Evolutionary conservation across 108 stramenopile genomes (phyloP).

Genomic region (Cyclotella baltica): DNA sequence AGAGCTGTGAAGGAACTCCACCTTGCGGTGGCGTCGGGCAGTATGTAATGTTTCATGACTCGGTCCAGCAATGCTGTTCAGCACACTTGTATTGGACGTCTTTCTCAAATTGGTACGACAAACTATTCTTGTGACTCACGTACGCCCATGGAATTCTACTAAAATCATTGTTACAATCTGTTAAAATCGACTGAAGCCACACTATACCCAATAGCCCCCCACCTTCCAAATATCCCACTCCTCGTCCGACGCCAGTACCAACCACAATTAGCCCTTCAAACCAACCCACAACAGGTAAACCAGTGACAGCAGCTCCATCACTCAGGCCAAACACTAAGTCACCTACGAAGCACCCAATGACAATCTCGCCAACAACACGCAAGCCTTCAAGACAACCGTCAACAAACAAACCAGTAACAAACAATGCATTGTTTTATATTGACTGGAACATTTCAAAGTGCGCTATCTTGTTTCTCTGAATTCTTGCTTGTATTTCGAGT

Average conservation of each 20-base stretch:
- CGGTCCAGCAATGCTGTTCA: conserved; percentile 11
- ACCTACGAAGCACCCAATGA: background rate
- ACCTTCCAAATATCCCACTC: background rate
- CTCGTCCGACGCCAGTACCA: background rate
- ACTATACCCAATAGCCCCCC: conserved; percentile 11
- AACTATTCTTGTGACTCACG: background rate
- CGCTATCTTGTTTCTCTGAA: background rate
- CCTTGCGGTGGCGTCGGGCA: conserved; percentile 14
- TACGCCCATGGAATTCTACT: background rate
- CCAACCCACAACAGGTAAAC: conserved; percentile 4
- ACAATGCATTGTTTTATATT: conserved; percentile 13
- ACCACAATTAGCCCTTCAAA: conserved; percentile 1
- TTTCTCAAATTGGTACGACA: conserved; percentile 8
- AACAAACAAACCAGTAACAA: background rate
- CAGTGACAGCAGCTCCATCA: background rate
- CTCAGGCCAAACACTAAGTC: background rate
- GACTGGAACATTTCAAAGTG: conserved; percentile 25
- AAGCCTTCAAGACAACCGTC: conserved; percentile 1
- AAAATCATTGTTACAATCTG: background rate
- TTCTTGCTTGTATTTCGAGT: background rate
- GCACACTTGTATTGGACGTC: conserved; percentile 17
- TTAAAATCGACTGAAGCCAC: background rate
- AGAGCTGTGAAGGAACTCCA: background rate
- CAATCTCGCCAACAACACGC: background rate
- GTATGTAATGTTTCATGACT: conserved; percentile 10